Evolutionary conservation across 805 yeast genomes (phyloP).

Genomic region (Candida sonorensis): DNA sequence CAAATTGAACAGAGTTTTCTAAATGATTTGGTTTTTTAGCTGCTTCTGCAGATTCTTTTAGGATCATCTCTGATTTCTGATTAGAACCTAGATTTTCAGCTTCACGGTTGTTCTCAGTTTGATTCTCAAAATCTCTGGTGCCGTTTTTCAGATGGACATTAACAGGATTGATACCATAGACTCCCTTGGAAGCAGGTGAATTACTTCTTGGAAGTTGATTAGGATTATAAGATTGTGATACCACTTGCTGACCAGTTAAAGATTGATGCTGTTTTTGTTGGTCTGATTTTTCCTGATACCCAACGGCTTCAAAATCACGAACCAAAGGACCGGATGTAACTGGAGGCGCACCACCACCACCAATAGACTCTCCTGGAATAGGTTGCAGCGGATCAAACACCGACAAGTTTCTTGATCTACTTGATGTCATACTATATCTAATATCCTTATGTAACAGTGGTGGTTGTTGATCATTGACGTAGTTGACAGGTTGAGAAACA

Average conservation of each 20-base stretch:
- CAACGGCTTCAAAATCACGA: conserved; percentile 6
- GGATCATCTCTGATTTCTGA: too few species aligned
- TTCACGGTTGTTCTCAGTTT: too few species aligned
- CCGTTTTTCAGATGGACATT: too few species aligned
- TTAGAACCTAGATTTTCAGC: too few species aligned
- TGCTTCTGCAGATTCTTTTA: too few species aligned
- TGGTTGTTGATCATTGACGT: conserved; percentile 15
- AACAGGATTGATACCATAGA: too few species aligned
- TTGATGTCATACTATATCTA: conserved; percentile 24
- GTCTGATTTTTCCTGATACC: not conserved
- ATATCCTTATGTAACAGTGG: conserved; percentile 26
- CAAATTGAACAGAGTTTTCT: too few species aligned
- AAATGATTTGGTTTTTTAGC: too few species aligned
- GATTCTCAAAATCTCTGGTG: too few species aligned
- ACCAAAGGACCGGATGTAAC: not conserved
- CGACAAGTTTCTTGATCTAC: conserved; percentile 32
- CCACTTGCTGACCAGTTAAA: conserved; percentile 3
- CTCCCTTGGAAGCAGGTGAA: too few species aligned
- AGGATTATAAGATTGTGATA: conserved; percentile 7
- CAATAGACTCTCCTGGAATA: conserved; percentile 3
- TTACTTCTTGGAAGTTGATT: conserved; percentile 2
- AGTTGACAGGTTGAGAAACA: conserved; percentile 21
- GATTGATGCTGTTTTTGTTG: conserved; percentile 4
- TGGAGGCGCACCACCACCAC: not conserved
- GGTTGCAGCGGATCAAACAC: conserved; percentile 31